Evolutionary conservation across 2,329 filamentous ascomycete genomes (phyloP), one percentile per base, ranked within the genome.

Genomic region (Ilyonectria destructans): DNA sequence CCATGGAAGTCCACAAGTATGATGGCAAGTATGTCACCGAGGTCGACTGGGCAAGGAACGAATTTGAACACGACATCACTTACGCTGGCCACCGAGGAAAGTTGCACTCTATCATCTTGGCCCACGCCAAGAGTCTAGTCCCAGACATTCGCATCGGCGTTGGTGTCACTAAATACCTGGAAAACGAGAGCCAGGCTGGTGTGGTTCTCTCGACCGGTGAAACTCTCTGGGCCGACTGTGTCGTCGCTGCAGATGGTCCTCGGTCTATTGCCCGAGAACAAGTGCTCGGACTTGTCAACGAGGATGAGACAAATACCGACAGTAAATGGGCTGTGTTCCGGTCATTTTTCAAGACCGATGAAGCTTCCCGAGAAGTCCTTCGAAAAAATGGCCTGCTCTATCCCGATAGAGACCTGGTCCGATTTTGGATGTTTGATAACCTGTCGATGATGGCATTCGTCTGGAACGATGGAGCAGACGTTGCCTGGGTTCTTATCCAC

Each of bases 391-490:
- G 26, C 21, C 35, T 66, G 4, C 56, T 40, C 37, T 40, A 66
- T 17, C n/a, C 40, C 10, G 63, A 66, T 7, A 19, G 40, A 21
- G 63, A 66, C 26, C 51, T 49, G 15, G 63, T 66, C n/a, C 52
- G 63, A 33, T 66, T 66, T 19, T 66, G 63, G 63, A 66, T 66
- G 63, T 66, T 57, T 19, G 58, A 66, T 26, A 66, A 66, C 33
- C 23, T 66, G 51, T 56, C 49, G 43, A 8, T 66, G 33, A 66
- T 66, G 63, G 57, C 52, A 13, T 66, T 66, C 43, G 63, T 66
- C 15, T 66, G 63, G 58, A 66, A 66, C 35, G 23, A 62, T 8
- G 45, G 63, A 21, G 9, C 61, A n/a, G 63, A 66, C 45, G 56
- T 66, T 35, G 63, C 63, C 17, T 66, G 58, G 63, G 63, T 66